Conservation (phyloP, 2,329 filamentous ascomycete genomes). For the Lomentospora prolificans region DNA sequence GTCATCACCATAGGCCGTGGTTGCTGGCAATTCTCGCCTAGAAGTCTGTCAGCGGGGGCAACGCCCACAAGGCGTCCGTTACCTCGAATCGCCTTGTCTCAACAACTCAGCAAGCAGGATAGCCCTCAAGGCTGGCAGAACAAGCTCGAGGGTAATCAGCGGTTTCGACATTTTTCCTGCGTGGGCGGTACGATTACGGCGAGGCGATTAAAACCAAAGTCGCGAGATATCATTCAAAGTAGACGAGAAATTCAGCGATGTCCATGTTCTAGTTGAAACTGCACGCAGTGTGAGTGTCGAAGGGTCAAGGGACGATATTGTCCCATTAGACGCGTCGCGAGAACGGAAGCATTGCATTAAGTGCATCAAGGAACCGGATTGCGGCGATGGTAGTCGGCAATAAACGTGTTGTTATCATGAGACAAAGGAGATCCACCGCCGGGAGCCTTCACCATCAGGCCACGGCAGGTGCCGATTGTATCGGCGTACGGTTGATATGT, state of each 20-base stretch:
- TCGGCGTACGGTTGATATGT: conserved; percentile 7
- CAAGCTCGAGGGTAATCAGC: neutral
- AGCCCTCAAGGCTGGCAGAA: neutral
- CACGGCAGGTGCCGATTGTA: neutral
- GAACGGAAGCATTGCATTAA: conserved; percentile 1
- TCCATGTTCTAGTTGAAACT: neutral
- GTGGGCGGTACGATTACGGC: conserved; percentile 6
- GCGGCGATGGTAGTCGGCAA: neutral
- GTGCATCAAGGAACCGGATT: neutral
- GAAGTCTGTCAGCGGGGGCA: neutral
- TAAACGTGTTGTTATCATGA: conserved; percentile 1
- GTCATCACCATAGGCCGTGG: too few species aligned
- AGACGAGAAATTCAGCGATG: neutral
- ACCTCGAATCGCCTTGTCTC: neutral
- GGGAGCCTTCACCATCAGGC: conserved; percentile 1
- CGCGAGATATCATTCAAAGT: neutral
- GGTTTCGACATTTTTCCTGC: neutral
- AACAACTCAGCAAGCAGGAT: neutral
- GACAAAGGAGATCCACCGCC: conserved; percentile 5
- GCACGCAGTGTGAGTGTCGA: neutral
- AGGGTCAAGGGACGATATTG: neutral
- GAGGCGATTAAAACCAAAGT: neutral
- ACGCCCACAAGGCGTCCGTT: neutral
- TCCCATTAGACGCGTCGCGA: neutral
- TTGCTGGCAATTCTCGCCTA: neutral